These are phyloP conservation scores for Parachaetomium inaequale DNA, from an alignment of 495 filamentous ascomycete genomes.

Conservation along the genomic window DNA sequence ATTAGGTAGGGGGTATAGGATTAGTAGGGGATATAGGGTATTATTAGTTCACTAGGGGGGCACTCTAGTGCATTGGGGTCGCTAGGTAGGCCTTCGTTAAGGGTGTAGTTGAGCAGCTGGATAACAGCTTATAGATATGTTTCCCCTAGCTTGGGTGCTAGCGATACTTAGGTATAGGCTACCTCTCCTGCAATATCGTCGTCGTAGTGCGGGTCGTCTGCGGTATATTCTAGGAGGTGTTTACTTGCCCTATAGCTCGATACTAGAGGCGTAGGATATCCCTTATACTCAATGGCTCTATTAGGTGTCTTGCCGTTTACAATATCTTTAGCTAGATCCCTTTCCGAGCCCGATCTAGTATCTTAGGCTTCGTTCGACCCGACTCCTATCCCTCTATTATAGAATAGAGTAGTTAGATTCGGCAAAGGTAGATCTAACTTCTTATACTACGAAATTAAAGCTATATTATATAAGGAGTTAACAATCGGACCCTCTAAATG, in stretches of 20 bases:
- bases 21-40: constrained; percentile 57
- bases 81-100: constrained; percentile 48
- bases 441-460: constrained; percentile 67
- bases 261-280: too few species aligned
- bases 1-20: constrained; percentile 60
- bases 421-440: constrained; percentile 60
- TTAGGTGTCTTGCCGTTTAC: too few species aligned
- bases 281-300: too few species aligned
- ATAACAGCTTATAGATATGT: constrained; percentile 54
- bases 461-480: constrained; percentile 68
- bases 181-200: constrained; percentile 55
- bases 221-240: constrained; percentile 51
- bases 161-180: constrained; percentile 51
- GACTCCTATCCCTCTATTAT: not conserved
- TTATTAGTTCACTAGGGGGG: constrained; percentile 52
- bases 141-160: constrained; percentile 50
- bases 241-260: constrained; percentile 19
- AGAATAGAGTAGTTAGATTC: constrained; percentile 50
- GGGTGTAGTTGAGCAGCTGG: constrained; percentile 61
- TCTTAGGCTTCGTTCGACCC: not conserved
- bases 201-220: constrained; percentile 62
- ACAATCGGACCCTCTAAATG: constrained; percentile 74
- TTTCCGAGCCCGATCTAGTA: not conserved
- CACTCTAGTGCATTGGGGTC: constrained; percentile 48
- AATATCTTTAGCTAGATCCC: not conserved